These are phyloP conservation scores for Cairneyella variabilis DNA, from an alignment of 495 filamentous ascomycete species.

Conservation along the genomic window DNA sequence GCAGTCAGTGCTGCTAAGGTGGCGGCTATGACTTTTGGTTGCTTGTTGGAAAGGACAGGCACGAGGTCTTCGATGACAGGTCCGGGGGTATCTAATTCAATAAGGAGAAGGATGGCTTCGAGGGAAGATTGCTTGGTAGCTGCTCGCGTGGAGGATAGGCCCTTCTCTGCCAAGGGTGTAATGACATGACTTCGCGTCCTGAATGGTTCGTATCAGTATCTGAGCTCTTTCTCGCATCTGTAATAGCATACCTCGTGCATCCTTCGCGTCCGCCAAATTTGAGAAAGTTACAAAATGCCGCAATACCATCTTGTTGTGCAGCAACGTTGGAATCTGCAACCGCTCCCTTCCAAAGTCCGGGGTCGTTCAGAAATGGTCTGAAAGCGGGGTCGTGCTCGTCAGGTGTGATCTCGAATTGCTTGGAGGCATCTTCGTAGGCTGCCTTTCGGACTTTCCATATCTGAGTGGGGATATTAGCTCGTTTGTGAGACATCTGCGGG, in stretches of 20 bases:
- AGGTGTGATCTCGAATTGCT: constrained; percentile 77
- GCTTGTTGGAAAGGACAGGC: constrained; percentile 82
- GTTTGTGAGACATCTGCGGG: neutral
- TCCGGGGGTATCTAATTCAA: constrained; percentile 83
- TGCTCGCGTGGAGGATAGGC: constrained; percentile 78
- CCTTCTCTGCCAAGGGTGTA: constrained; percentile 83
- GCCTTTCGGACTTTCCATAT: constrained; percentile 97
- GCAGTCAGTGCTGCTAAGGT: constrained; percentile 72
- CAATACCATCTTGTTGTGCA: constrained; percentile 89
- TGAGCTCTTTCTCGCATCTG: constrained; percentile 1
- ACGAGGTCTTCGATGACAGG: constrained; percentile 89
- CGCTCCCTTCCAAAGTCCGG: constrained; percentile 84
- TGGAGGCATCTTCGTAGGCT: constrained; percentile 89
- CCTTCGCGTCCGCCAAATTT: constrained; percentile 79
- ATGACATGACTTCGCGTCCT: constrained; percentile 75
- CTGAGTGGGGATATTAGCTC: constrained; percentile 36
- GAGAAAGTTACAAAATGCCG: constrained; percentile 81
- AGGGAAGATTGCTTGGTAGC: constrained; percentile 82
- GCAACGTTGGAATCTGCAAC: constrained; percentile 96
- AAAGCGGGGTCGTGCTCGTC: constrained; percentile 88
- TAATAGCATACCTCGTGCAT: constrained; percentile 54
- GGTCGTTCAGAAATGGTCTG: constrained; percentile 78
- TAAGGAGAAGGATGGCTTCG: constrained; percentile 82
- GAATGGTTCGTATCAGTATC: constrained; percentile 8
- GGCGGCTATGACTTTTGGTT: constrained; percentile 89